Conservation (phyloP, 495 filamentous ascomycete genomes). For the Aspergillus funiculosus region DNA sequence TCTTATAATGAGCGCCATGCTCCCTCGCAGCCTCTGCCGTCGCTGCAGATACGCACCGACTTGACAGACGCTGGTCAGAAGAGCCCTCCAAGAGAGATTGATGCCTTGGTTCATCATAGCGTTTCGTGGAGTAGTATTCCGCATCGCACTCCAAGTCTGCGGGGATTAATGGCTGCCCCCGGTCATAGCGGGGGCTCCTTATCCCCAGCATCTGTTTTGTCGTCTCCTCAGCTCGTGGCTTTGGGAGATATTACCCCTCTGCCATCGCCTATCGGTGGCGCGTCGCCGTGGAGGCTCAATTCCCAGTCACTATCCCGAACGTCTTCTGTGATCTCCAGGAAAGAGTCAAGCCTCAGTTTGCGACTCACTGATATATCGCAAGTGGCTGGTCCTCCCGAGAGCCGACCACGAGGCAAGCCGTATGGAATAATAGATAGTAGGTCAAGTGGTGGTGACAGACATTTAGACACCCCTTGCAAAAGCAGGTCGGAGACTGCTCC, state of each 20-base stretch:
- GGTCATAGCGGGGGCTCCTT: slow-evolving; percentile 48
- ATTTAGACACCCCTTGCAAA: slow-evolving; percentile 32
- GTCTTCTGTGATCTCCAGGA: slow-evolving; percentile 34
- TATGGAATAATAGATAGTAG: slow-evolving; percentile 35
- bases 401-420: slow-evolving; percentile 31
- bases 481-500: slow-evolving; percentile 27
- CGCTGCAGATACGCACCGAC: slow-evolving; percentile 42
- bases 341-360: slow-evolving; percentile 32
- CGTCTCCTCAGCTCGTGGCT: slow-evolving; percentile 70
- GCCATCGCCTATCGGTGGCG: slow-evolving; percentile 76
- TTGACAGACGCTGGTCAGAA: slow-evolving; percentile 23
- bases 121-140: slow-evolving; percentile 42
- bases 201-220: slow-evolving; percentile 54
- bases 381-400: slow-evolving; percentile 27
- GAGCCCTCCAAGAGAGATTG: slow-evolving; percentile 30
- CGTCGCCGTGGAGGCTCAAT: slow-evolving; percentile 59
- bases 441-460: slow-evolving; percentile 35
- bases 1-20: slow-evolving; percentile 4
- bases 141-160: slow-evolving; percentile 46
- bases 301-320: slow-evolving; percentile 41
- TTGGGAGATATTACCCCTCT: slow-evolving; percentile 89
- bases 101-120: slow-evolving; percentile 33
- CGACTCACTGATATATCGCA: slow-evolving; percentile 40
- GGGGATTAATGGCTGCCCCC: slow-evolving; percentile 37
- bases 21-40: slow-evolving; percentile 23